Base-by-base conservation (phyloP, 108 stramenopile genomes). In the Fragilariopsis cylindrus region DNA sequence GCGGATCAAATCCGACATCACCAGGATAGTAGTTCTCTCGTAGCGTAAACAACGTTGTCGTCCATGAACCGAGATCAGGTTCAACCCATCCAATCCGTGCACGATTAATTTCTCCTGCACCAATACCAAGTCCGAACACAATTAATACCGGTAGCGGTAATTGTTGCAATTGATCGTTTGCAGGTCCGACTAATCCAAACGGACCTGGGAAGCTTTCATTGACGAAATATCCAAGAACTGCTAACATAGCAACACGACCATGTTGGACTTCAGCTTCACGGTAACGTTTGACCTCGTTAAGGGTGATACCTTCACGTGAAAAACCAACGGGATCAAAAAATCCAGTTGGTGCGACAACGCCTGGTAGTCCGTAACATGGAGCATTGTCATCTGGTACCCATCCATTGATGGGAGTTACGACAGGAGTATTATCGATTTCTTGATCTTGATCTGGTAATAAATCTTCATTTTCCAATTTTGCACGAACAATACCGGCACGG, bases 1-100 rank as follows among this genome's bases (percentile, higher is more conserved):
- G 82, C 1, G 95, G 95, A 65, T 96, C 95, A 57, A 93, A 96
- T 18, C 92, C 92, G 57, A 96, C 49, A 70, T 96, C 95, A 52
- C 95, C 95, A 7, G 93, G 93, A 76, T 83, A 87, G 72, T 92
- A 96, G 63, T 82, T 78, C 4, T 86, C 89, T 42, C 90, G 84
- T 15, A 94, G 74, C 42, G 66, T 71, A 19, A 83, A 74, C n/a
- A 82, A 77, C 7, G 70, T 76, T 45, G 70, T 69, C 70, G 82
- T 77, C 57, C 56, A 74, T 4, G 71, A 72, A 56, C 78, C 74
- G 16, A 49, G 13, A 41, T 66, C 71, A 74, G 92, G 92, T 46
- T 87, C 85, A 53, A 88, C 87, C 90, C 90, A 93, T 45, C 90
- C 92, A 70, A 87, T 83, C 19, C 62, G 53, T 4, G 90, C 90